Evolutionary conservation across 305 asterid species (phyloP).

Genomic region (Fraxinus latifolia): DNA sequence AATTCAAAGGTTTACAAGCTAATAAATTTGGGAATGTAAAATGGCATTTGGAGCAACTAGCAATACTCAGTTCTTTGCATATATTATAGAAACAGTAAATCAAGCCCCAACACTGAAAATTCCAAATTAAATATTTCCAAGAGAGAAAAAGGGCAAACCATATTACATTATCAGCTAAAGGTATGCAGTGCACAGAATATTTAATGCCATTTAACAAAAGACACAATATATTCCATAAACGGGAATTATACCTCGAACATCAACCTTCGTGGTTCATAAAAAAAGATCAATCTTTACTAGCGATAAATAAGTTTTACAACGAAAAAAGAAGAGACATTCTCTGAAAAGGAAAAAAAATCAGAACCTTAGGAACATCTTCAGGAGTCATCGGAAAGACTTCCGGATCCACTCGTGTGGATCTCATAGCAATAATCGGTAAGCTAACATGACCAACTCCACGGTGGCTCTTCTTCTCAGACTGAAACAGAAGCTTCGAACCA

Average conservation of each 20-base stretch:
- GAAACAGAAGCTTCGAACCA: slow-evolving; percentile 44
- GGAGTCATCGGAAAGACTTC: slow-evolving; percentile 54
- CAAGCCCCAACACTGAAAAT: neutral
- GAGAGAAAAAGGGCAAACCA: neutral
- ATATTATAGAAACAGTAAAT: neutral
- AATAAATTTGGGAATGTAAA: neutral
- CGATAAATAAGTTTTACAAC: neutral
- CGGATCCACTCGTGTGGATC: slow-evolving; percentile 46
- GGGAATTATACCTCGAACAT: neutral
- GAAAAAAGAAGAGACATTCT: neutral
- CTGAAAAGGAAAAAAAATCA: neutral
- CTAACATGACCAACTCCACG: neutral
- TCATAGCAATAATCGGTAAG: slow-evolving; percentile 26
- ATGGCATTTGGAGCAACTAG: neutral
- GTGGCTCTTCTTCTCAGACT: slow-evolving; percentile 21
- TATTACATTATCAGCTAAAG: neutral
- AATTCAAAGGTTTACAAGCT: slow-evolving; percentile 6
- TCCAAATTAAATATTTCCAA: neutral
- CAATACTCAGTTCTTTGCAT: neutral
- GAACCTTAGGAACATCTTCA: slow-evolving; percentile 35
- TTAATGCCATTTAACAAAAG: neutral
- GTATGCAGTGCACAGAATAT: neutral
- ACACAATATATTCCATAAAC: neutral
- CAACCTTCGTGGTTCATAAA: neutral
- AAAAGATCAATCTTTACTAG: neutral